Evolutionary conservation across 768 basidiomycete genomes (phyloP).

Genomic region (Tricholomella constricta): DNA sequence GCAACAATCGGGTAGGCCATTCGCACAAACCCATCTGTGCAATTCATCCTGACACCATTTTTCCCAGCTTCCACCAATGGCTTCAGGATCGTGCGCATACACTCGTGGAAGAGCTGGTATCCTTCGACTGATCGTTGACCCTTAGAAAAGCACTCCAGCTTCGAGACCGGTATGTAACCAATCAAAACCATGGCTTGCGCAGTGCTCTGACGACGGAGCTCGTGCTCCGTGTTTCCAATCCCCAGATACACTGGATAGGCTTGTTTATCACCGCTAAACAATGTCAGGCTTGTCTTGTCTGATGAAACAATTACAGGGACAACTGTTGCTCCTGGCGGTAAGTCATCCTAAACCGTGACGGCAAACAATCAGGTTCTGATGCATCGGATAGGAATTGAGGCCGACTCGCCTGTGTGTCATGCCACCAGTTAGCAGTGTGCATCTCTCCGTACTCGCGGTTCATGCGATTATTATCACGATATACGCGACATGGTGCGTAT

Average conservation of each 20-base stretch:
- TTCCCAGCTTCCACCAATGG: slow-evolving; percentile 29
- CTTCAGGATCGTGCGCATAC: slow-evolving; percentile 24
- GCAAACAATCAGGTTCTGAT: background rate
- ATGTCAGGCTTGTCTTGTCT: slow-evolving; percentile 38
- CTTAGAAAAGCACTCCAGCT: slow-evolving; percentile 23
- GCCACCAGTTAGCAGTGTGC: slow-evolving; percentile 40
- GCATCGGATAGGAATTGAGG: background rate
- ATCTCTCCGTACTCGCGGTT: slow-evolving; percentile 35
- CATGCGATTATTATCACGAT: slow-evolving; percentile 10
- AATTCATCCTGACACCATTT: slow-evolving; percentile 30
- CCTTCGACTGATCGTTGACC: background rate
- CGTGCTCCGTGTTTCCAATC: slow-evolving; percentile 40
- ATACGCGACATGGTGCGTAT: slow-evolving; percentile 28
- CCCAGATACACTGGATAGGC: slow-evolving; percentile 48
- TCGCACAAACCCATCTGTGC: slow-evolving; percentile 31
- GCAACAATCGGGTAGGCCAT: slow-evolving; percentile 24
- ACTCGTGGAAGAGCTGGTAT: slow-evolving; percentile 17
- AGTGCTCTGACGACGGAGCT: slow-evolving; percentile 31
- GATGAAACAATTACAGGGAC: slow-evolving; percentile 40
- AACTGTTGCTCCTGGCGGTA: slow-evolving; percentile 29
- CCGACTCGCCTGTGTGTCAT: slow-evolving; percentile 32
- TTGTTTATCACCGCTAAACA: slow-evolving; percentile 36
- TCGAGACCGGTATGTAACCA: slow-evolving; percentile 40
- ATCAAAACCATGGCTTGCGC: slow-evolving; percentile 33
- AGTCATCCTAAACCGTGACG: slow-evolving; percentile 6